Evolutionary conservation across 2,329 filamentous ascomycete species (phyloP).

Genomic region (Lasiodiplodia hormozganensis): DNA sequence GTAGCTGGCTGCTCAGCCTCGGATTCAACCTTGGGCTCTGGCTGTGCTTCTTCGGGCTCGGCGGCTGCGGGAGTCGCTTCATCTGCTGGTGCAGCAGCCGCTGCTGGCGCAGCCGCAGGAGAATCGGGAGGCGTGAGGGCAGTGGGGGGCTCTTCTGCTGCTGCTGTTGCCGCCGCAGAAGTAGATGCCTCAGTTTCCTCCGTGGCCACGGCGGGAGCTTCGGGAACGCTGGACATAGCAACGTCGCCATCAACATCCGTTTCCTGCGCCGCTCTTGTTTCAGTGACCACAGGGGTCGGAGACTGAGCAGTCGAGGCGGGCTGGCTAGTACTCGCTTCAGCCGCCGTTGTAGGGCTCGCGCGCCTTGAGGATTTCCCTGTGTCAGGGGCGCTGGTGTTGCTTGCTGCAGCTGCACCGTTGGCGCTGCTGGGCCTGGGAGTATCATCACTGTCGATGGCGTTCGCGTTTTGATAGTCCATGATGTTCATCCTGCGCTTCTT

Average conservation of each 20-base stretch:
- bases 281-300: background rate
- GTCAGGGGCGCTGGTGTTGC: slow-evolving; percentile 39
- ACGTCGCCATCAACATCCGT: slow-evolving; percentile 32
- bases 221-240: slow-evolving; percentile 32
- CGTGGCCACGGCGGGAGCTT: background rate
- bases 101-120: slow-evolving; percentile 7
- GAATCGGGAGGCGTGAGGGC: slow-evolving; percentile 28
- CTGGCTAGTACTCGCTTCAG: slow-evolving; percentile 6
- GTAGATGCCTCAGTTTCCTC: background rate
- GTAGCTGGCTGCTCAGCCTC: slow-evolving; percentile 3
- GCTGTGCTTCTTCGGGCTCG: slow-evolving; percentile 1
- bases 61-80: background rate
- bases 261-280: background rate
- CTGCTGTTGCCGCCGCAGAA: background rate
- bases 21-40: background rate
- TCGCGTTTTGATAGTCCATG: slow-evolving; percentile 66
- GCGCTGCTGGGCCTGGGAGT: slow-evolving; percentile 32
- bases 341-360: slow-evolving; percentile 27
- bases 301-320: slow-evolving; percentile 9
- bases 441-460: slow-evolving; percentile 46
- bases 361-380: slow-evolving; percentile 40
- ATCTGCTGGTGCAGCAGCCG: background rate
- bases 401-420: slow-evolving; percentile 38
- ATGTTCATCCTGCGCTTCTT: slow-evolving; percentile 62
- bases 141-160: slow-evolving; percentile 13